Conservation (phyloP, 169 alveolate genomes). For the Cyclospora cayetanensis region DNA sequence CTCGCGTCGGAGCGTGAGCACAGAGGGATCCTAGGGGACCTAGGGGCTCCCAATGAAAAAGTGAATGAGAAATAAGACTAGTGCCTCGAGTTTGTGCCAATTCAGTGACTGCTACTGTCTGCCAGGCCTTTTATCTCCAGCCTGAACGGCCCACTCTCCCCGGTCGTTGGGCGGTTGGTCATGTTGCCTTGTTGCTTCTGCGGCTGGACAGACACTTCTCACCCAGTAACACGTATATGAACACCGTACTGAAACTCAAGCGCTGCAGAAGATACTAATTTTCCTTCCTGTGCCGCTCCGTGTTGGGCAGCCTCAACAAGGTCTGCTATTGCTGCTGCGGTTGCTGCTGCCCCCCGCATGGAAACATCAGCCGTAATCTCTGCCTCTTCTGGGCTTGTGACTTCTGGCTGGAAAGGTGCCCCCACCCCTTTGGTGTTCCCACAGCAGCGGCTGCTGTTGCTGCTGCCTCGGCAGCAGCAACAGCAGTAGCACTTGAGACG, state of each 20-base stretch:
- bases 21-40: too few relatives aligned
- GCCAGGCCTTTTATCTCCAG: too few relatives aligned
- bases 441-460: slow-evolving; percentile 28
- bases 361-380: neutral
- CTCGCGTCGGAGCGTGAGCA: too few relatives aligned
- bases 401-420: too few relatives aligned
- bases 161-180: too few relatives aligned
- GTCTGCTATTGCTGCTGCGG: slow-evolving; percentile 16
- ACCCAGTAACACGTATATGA: neutral
- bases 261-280: neutral
- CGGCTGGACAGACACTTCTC: neutral
- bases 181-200: slow-evolving; percentile 38
- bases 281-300: neutral
- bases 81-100: too few relatives aligned
- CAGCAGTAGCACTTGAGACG: slow-evolving; percentile 9
- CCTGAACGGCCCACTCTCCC: too few relatives aligned
- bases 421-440: too few relatives aligned
- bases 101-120: too few relatives aligned
- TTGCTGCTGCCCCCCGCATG: neutral
- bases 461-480: neutral
- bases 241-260: neutral
- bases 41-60: too few relatives aligned
- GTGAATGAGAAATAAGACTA: too few relatives aligned
- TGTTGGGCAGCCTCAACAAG: neutral
- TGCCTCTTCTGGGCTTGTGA: too few relatives aligned